Evolutionary conservation across 2,329 filamentous ascomycete species (phyloP).

Genomic region (Aspergillus neoniger): DNA sequence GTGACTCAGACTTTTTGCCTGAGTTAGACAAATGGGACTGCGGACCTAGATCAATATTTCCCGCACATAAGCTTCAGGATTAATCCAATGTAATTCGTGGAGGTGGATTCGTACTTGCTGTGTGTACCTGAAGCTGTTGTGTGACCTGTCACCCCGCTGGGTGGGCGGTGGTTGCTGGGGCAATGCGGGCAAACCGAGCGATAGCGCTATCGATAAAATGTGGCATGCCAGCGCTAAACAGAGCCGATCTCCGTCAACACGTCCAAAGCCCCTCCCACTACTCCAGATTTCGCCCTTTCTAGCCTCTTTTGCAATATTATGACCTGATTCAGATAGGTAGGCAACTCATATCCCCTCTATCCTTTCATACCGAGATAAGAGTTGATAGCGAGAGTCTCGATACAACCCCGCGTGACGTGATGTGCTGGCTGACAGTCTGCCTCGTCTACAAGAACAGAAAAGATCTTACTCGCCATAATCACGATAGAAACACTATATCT

Average conservation of each 20-base stretch:
- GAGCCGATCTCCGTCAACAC: slow-evolving; percentile 12
- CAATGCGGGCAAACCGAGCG: slow-evolving; percentile 26
- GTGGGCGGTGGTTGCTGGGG: slow-evolving; percentile 26
- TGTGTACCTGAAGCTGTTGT: too few relatives aligned
- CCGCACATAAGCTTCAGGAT: too few relatives aligned
- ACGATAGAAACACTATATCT: background rate
- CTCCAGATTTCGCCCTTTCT: background rate
- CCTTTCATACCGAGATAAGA: background rate
- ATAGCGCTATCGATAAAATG: slow-evolving; percentile 29
- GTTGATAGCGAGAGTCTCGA: background rate
- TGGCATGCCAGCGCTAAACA: slow-evolving; percentile 16
- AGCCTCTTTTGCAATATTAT: background rate
- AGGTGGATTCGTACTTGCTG: too few relatives aligned
- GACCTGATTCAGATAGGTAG: background rate
- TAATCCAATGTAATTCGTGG: too few relatives aligned
- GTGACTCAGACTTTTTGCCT: too few relatives aligned
- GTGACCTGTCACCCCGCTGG: too few relatives aligned
- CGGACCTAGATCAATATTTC: too few relatives aligned
- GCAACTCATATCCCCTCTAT: too few relatives aligned
- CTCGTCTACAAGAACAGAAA: background rate
- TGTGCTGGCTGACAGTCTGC: slow-evolving; percentile 1
- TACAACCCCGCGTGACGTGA: background rate
- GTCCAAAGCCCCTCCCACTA: slow-evolving; percentile 7
- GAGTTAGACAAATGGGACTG: too few relatives aligned
- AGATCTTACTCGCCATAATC: background rate